Conservation (phyloP, 352 stramenopile species). For the Globisporangium nodosum region DNA sequence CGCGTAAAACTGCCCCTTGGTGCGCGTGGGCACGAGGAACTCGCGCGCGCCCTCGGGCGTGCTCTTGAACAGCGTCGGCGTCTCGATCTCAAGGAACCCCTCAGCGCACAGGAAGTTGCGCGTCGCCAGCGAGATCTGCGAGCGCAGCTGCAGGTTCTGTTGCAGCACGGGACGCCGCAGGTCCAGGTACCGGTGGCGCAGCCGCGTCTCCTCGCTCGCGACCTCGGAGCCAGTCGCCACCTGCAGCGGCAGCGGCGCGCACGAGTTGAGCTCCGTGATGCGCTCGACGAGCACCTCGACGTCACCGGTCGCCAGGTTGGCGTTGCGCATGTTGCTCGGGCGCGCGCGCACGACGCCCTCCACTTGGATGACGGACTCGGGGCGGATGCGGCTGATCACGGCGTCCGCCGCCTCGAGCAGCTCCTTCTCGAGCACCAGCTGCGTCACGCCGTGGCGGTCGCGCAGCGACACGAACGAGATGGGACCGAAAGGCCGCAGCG, state of each 20-base stretch:
- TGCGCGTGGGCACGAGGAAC: slow-evolving; percentile 80
- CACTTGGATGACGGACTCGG: slow-evolving; percentile 68
- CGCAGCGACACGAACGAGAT: slow-evolving; percentile 81
- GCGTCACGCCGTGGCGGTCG: slow-evolving; percentile 72
- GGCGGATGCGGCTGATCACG: slow-evolving; percentile 46
- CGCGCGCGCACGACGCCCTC: slow-evolving; percentile 53
- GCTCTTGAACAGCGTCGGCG: slow-evolving; percentile 84
- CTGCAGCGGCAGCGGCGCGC: slow-evolving; percentile 51
- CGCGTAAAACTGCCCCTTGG: slow-evolving; percentile 73
- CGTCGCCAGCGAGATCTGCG: slow-evolving; percentile 58
- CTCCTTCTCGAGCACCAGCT: slow-evolving; percentile 73
- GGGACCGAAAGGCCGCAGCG: slow-evolving; percentile 64
- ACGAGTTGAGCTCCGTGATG: slow-evolving; percentile 60
- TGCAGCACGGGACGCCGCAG: slow-evolving; percentile 68
- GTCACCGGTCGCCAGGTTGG: slow-evolving; percentile 57
- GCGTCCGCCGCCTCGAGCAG: slow-evolving; percentile 35
- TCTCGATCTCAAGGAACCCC: slow-evolving; percentile 86
- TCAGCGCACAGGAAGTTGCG: slow-evolving; percentile 66
- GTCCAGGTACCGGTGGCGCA: slow-evolving; percentile 80
- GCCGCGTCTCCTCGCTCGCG: slow-evolving; percentile 65
- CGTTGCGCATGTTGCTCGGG: slow-evolving; percentile 63
- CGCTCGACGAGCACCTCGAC: slow-evolving; percentile 70
- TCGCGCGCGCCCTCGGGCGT: slow-evolving; percentile 84
- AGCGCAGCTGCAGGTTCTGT: slow-evolving; percentile 75
- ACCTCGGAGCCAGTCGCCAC: slow-evolving; percentile 48